Evolutionary conservation across 2,329 filamentous ascomycete species (phyloP).

Genomic region (Cadophora sp.): DNA sequence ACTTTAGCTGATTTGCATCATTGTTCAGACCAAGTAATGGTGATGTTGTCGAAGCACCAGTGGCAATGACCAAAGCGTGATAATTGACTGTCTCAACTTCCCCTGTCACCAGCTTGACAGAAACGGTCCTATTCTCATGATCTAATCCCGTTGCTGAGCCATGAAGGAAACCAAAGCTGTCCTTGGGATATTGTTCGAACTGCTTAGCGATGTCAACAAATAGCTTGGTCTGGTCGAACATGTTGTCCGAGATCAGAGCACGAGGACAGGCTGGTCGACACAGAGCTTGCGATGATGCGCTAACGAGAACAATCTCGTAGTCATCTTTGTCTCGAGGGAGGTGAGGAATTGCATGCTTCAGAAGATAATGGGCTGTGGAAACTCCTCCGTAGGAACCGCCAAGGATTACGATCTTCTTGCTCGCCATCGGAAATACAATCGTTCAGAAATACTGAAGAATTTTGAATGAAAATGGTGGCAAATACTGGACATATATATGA

Average conservation of each 20-base stretch:
- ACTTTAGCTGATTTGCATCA: conserved; percentile 46
- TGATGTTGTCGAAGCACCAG: conserved; percentile 54
- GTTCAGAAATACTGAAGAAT: neutral
- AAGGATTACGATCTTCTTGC: conserved; percentile 55
- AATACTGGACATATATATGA: neutral
- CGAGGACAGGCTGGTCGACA: conserved; percentile 55
- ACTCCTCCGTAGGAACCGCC: conserved; percentile 61
- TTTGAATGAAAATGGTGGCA: neutral
- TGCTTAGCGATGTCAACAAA: conserved; percentile 49
- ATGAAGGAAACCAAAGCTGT: conserved; percentile 52
- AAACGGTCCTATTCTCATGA: conserved; percentile 45
- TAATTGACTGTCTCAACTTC: conserved; percentile 47
- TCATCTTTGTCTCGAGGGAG: conserved; percentile 43
- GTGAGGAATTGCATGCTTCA: conserved; percentile 56
- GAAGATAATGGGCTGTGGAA: conserved; percentile 59
- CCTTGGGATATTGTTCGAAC: conserved; percentile 50
- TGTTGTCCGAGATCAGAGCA: conserved; percentile 53
- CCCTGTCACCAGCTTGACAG: conserved; percentile 33
- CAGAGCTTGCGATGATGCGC: conserved; percentile 50
- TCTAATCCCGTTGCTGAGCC: conserved; percentile 50
- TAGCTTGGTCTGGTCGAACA: conserved; percentile 53
- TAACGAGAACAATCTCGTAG: conserved; percentile 54
- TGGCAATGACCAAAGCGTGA: conserved; percentile 57
- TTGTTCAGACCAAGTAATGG: conserved; percentile 51
- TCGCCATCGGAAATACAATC: neutral